Percentiles rank a stretch among this genome's conserved stretches.
Conservation (phyloP, 1,284 basidiomycete species). For the Rhodofomes roseus region DNA sequence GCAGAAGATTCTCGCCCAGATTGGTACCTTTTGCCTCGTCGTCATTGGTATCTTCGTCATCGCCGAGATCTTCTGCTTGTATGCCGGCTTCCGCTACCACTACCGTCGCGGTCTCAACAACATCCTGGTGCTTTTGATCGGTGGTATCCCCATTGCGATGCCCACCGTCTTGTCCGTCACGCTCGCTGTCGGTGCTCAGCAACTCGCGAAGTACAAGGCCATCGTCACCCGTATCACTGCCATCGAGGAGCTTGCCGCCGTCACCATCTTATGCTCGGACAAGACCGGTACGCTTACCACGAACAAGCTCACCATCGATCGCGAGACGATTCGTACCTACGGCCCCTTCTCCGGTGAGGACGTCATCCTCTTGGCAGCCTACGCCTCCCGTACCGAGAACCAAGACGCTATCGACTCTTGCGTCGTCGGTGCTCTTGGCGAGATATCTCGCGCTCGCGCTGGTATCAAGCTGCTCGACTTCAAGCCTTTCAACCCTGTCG, state of each 20-base stretch:
- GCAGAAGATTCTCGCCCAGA: constrained; percentile 95
- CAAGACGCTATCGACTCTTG: constrained; percentile 95
- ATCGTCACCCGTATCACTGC: constrained; percentile 98
- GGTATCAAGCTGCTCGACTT: constrained; percentile 97
- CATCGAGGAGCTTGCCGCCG: constrained; percentile 95
- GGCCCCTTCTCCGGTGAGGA: constrained; percentile 86
- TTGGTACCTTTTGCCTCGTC: constrained; percentile 93
- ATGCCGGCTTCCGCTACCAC: constrained; percentile 81
- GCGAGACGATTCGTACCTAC: constrained; percentile 89
- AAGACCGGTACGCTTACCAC: constrained; percentile 97
- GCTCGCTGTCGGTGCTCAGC: constrained; percentile 95
- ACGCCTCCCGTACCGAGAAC: constrained; percentile 97
- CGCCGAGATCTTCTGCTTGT: constrained; percentile 86
- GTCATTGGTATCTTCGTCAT: constrained; percentile 91
- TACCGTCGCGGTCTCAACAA: constrained; percentile 96
- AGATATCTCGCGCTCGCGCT: constrained; percentile 71
- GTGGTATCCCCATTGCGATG: constrained; percentile 99
- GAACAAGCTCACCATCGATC: constrained; percentile 99
- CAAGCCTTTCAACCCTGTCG: constrained; percentile 99
- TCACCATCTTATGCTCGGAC: constrained; percentile 95
- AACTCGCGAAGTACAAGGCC: constrained; percentile 97
- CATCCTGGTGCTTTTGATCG: constrained; percentile 95
- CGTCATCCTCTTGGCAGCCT: constrained; percentile 90
- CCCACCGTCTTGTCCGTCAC: constrained; percentile 95
- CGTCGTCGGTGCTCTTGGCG: constrained; percentile 80